Evolutionary conservation across 2,329 filamentous ascomycete genomes (phyloP), one percentile per base, ranked within the genome.

Genomic region (Penicillium palitans): DNA sequence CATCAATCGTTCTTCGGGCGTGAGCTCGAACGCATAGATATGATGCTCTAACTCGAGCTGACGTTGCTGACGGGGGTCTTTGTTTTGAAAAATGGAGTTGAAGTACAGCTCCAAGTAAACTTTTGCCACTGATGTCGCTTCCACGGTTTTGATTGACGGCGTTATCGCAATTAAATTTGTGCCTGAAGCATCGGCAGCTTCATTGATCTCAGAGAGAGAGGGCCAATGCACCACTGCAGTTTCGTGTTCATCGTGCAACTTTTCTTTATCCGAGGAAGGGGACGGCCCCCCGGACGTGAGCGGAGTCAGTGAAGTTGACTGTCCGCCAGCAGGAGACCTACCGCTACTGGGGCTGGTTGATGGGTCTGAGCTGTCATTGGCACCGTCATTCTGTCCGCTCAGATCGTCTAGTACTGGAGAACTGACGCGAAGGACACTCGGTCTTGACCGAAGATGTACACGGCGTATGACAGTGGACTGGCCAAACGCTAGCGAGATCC

Each of bases 21-120:
- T 70, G 15, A 84, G 76, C n/a, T 86, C 76, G 25, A 83, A 76
- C 0, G 81, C 74, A 61, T 84, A 83, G 10, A 97, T 79, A 29
- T 86, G 82, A 9, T 79, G 76, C 68, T 92, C 87, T 24, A 93
- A 76, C 50, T 85, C 81, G 40, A 82, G 79, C 35, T 83, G 80
- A 4, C 90, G 85, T 54, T 87, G 70, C 1, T 83, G 82, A 0
- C 90, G 84, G 54, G 86, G 80, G 4, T 82, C 84, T 2, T 80
- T 76, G 27, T 79, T 79, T 5, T 78, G 76, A 2, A 91, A 79
- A 8, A 91, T 73, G n/a, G 86, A 79, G 66, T 93, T 88, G 78
- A 90, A 97, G 67, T 93, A 85, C 0, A 87, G 91, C 73, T 98
- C 95, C 10, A 98, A 82, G 67, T 87, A 96, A 21, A 96, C 85